Evolutionary conservation across 2,329 filamentous ascomycete genomes (phyloP).

Genomic region (Orbilia oligospora): DNA sequence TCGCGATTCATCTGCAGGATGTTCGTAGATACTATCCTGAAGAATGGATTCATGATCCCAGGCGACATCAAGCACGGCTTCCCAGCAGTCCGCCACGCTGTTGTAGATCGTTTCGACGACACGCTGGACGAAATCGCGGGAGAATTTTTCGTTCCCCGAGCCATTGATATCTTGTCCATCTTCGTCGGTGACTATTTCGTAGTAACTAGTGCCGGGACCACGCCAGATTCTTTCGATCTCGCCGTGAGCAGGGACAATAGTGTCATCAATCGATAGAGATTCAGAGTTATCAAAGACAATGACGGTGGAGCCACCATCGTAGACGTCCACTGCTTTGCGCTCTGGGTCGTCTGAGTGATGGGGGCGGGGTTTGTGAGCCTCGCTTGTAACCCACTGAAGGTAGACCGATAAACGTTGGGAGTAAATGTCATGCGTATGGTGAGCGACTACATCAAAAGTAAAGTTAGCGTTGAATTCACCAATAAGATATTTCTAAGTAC

Average conservation of each 20-base stretch:
- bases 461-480: not conserved
- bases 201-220: conserved; percentile 69
- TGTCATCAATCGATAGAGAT: conserved; percentile 69
- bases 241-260: conserved; percentile 70
- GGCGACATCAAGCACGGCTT: conserved; percentile 68
- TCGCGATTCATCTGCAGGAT: conserved; percentile 71
- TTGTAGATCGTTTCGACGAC: conserved; percentile 68
- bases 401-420: conserved; percentile 71
- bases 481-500: not conserved
- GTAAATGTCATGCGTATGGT: conserved; percentile 70
- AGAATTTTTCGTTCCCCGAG: conserved; percentile 62
- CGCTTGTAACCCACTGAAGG: conserved; percentile 70
- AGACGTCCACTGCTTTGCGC: conserved; percentile 67
- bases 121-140: conserved; percentile 65
- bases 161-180: conserved; percentile 68
- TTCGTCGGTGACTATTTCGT: conserved; percentile 68
- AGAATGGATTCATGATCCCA: conserved; percentile 71
- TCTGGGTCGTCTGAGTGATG: conserved; percentile 64
- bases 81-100: conserved; percentile 69
- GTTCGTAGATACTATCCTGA: conserved; percentile 72
- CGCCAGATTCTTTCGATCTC: conserved; percentile 72
- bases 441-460: conserved; percentile 63
- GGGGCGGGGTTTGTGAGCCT: conserved; percentile 65
- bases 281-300: conserved; percentile 72
- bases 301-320: conserved; percentile 71